Conservation (phyloP, 2,329 filamentous ascomycete genomes). For the Pezicula carpinea region DNA sequence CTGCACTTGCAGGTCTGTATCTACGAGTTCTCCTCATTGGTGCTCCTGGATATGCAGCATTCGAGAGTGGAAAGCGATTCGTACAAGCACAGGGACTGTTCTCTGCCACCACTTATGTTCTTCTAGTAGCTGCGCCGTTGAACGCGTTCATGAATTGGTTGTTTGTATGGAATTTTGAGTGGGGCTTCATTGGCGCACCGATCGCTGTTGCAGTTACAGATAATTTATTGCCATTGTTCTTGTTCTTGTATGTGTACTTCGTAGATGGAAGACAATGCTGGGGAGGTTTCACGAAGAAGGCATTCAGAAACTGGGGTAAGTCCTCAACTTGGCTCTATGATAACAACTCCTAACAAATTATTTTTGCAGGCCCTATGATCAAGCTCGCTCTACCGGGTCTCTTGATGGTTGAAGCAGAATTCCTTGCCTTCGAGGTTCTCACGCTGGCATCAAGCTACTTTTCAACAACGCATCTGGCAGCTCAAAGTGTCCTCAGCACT, state of each 20-base stretch:
- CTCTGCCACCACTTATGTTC: constrained; percentile 71
- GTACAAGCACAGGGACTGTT: constrained; percentile 81
- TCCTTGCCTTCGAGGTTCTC: constrained; percentile 86
- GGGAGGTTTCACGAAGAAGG: constrained; percentile 70
- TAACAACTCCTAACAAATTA: constrained; percentile 8
- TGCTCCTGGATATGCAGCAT: constrained; percentile 69
- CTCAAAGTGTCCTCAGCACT: constrained; percentile 80
- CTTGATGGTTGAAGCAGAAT: constrained; percentile 92
- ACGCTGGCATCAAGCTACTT: constrained; percentile 80
- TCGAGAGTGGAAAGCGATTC: constrained; percentile 75
- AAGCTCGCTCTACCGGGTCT: constrained; percentile 82
- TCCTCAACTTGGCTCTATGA: not conserved
- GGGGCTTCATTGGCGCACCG: constrained; percentile 75
- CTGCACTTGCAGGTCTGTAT: constrained; percentile 67
- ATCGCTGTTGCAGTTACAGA: constrained; percentile 74
- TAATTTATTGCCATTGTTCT: constrained; percentile 65
- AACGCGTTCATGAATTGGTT: constrained; percentile 77
- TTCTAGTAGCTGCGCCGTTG: constrained; percentile 69
- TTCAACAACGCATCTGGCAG: constrained; percentile 73
- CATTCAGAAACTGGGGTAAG: constrained; percentile 64
- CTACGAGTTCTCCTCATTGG: constrained; percentile 66
- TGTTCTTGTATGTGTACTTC: constrained; percentile 70
- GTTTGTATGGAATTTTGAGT: constrained; percentile 66
- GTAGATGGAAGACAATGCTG: constrained; percentile 71
- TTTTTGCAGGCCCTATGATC: constrained; percentile 62